Percentiles rank a stretch among this genome's conserved stretches.
Evolutionary conservation across 805 yeast genomes (phyloP).

Genomic region (Lipomyces orientalis): DNA sequence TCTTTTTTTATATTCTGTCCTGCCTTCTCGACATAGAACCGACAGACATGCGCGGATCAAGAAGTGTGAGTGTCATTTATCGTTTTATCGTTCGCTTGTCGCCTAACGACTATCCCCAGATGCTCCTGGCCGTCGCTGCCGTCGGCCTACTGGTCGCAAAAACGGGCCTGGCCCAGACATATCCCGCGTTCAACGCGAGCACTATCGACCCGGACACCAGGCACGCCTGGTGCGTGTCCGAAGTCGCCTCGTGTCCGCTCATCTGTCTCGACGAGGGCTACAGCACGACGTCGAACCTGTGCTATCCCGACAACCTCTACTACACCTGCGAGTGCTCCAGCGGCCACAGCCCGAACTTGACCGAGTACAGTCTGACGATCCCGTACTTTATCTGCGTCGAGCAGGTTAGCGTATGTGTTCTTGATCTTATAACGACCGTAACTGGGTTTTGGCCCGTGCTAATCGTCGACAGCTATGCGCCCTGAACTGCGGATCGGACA

Average conservation of each 20-base stretch:
- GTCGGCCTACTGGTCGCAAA: not conserved
- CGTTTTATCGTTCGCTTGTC: no score
- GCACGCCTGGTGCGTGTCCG: not conserved
- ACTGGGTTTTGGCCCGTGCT: not conserved
- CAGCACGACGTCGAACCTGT: not conserved
- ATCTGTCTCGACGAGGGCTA: constrained; percentile 12
- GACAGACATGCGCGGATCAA: no score
- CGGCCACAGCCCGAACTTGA: constrained; percentile 7
- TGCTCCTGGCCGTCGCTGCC: no score
- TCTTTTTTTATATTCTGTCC: no score
- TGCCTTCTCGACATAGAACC: no score
- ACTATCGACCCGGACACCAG: not conserved
- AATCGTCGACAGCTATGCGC: not conserved
- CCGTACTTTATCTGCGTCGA: constrained; percentile 1
- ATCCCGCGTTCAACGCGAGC: constrained; percentile 1
- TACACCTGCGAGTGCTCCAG: constrained; percentile 5
- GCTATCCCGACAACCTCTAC: constrained; percentile 7
- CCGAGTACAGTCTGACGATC: constrained; percentile 6
- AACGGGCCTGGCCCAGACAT: not conserved
- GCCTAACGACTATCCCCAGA: no score
- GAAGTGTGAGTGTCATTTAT: no score
- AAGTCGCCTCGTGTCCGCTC: not conserved
- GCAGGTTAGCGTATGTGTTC: not conserved
- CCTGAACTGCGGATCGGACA: constrained; percentile 2
- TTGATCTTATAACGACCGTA: not conserved